Evolutionary conservation across 169 alveolate genomes (phyloP).

Genomic region (Toxoplasma gondii): DNA sequence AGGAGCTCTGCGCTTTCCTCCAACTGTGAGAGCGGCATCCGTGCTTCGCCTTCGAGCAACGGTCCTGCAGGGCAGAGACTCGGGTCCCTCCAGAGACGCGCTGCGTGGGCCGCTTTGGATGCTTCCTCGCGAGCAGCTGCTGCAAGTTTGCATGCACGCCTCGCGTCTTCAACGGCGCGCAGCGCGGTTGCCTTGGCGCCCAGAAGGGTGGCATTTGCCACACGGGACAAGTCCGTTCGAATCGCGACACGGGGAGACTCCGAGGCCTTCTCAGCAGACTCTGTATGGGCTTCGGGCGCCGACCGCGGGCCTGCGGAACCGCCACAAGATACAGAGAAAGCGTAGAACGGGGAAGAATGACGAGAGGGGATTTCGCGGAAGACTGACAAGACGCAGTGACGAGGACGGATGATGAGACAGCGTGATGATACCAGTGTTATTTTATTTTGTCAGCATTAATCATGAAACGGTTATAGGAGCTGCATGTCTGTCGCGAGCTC

Average conservation of each 20-base stretch:
- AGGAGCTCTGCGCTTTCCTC: slow-evolving; percentile 11
- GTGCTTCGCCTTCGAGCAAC: not conserved
- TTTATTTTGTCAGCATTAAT: too few relatives aligned
- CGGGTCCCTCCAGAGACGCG: slow-evolving; percentile 13
- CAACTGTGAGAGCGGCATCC: not conserved
- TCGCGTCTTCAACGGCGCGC: not conserved
- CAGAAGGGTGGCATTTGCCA: not conserved
- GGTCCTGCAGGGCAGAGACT: slow-evolving; percentile 4
- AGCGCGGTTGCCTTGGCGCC: not conserved
- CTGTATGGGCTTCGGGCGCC: not conserved
- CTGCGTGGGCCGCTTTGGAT: not conserved
- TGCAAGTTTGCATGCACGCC: not conserved
- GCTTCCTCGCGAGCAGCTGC: not conserved
- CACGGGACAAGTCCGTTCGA: not conserved
- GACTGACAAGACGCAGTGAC: not conserved
- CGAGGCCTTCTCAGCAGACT: not conserved
- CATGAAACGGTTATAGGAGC: too few relatives aligned
- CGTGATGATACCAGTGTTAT: not conserved
- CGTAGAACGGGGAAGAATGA: not conserved
- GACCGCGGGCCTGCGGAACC: not conserved
- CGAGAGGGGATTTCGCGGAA: not conserved
- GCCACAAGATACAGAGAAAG: not conserved
- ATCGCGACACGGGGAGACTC: not conserved
- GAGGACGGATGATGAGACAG: not conserved
- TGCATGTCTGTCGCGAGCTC: not conserved